phyloP scores from a whole-genome alignment of 345 rosid species.

The Euphorbia tirucalli region DNA sequence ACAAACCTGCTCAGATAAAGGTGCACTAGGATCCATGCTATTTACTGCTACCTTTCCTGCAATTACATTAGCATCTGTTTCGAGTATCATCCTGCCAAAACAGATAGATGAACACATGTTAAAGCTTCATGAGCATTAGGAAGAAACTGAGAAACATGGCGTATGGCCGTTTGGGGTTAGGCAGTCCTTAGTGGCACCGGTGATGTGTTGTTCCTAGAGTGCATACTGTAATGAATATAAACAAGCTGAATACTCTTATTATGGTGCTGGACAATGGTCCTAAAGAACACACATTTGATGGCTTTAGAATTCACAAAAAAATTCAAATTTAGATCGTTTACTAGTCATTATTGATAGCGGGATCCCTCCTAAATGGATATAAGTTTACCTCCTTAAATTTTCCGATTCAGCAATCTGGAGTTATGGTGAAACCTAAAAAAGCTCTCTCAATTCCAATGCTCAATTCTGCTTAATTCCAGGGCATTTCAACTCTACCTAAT shows the following conservation, averaged over 20 bases:
- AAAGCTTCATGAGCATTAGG: not conserved
- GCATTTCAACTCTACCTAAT: no score
- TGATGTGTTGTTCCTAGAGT: no score
- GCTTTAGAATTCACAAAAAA: not conserved
- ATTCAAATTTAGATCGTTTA: not conserved
- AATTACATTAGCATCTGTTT: constrained; percentile 71
- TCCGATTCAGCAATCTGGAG: no score
- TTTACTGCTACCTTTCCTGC: constrained; percentile 89
- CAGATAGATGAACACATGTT: not conserved
- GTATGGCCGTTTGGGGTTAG: no score
- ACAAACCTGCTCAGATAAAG: constrained; percentile 83
- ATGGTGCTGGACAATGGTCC: not conserved
- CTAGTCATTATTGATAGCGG: not conserved
- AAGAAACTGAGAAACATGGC: not conserved
- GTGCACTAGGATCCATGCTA: constrained; percentile 66
- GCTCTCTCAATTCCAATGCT: no score
- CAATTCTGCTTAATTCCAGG: no score
- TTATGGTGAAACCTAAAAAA: no score
- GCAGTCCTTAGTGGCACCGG: no score
- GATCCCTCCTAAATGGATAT: not conserved
- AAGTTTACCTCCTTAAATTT: no score
- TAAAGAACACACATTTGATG: no score
- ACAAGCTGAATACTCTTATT: not conserved
- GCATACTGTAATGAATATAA: not conserved
- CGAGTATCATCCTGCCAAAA: constrained; percentile 71